phyloP scores from a whole-genome alignment of 768 basidiomycete species.

The Leccinum sublutescens region DNA sequence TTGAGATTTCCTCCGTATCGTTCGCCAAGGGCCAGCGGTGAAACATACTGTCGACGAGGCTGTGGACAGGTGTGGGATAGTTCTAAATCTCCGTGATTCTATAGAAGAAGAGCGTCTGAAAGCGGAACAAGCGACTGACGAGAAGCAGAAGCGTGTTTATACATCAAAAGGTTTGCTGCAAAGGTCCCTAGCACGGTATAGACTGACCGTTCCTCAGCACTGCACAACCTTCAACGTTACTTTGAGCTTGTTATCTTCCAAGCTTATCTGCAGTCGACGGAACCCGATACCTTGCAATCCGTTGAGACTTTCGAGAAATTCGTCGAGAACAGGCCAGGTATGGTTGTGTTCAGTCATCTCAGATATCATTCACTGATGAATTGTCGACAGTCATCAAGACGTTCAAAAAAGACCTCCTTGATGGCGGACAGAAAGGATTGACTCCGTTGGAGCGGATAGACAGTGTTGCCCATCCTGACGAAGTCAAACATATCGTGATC shows the following conservation, averaged over 20 bases:
- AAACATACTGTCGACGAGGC: slow-evolving; percentile 86
- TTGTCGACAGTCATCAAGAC: slow-evolving; percentile 80
- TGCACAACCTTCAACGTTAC: slow-evolving; percentile 81
- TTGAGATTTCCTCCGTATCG: slow-evolving; percentile 77
- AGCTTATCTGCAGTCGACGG: slow-evolving; percentile 78
- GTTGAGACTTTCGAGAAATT: slow-evolving; percentile 80
- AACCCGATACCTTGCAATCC: slow-evolving; percentile 75
- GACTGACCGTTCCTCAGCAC: slow-evolving; percentile 41
- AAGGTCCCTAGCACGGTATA: neutral
- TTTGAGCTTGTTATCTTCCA: slow-evolving; percentile 88
- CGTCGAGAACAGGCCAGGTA: slow-evolving; percentile 83
- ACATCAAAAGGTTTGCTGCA: slow-evolving; percentile 63
- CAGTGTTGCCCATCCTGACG: slow-evolving; percentile 82
- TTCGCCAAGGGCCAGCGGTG: slow-evolving; percentile 81
- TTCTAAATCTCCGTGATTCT: slow-evolving; percentile 82
- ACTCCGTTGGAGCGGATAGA: slow-evolving; percentile 79
- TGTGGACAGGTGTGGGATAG: slow-evolving; percentile 80
- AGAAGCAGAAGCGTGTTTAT: slow-evolving; percentile 60
- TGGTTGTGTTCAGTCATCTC: slow-evolving; percentile 1
- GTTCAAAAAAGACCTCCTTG: slow-evolving; percentile 84
- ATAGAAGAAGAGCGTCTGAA: slow-evolving; percentile 80
- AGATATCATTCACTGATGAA: neutral
- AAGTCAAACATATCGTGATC: slow-evolving; percentile 82
- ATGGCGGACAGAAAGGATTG: slow-evolving; percentile 74
- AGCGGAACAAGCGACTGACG: slow-evolving; percentile 77